phyloP scores from a whole-genome alignment of 1,284 basidiomycete species.

The Cryptococcus jaspeensis region DNA sequence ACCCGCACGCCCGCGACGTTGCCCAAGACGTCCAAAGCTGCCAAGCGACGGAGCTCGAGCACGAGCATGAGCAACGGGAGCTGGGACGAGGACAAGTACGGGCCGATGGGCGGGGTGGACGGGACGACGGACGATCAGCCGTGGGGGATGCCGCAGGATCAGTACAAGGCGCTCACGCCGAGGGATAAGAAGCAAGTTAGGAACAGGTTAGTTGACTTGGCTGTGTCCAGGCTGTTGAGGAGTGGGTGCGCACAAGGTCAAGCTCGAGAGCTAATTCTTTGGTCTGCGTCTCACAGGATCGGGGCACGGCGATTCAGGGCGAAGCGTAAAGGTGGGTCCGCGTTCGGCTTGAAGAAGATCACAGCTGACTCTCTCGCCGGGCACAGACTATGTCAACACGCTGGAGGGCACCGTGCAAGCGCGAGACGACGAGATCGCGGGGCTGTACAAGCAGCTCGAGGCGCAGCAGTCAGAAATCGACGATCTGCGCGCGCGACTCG shows the following conservation, averaged over 20 bases:
- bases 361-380: neutral
- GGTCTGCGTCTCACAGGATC: slow-evolving; percentile 19
- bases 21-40: slow-evolving; percentile 1
- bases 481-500: slow-evolving; percentile 30
- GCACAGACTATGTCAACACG: slow-evolving; percentile 28
- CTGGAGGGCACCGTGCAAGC: slow-evolving; percentile 19
- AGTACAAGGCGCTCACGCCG: slow-evolving; percentile 43
- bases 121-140: slow-evolving; percentile 29
- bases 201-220: slow-evolving; percentile 27
- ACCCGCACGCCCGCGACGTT: slow-evolving; percentile 10
- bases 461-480: slow-evolving; percentile 33
- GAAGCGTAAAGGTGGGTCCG: slow-evolving; percentile 44
- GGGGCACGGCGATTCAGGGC: slow-evolving; percentile 45
- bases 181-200: slow-evolving; percentile 48
- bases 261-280: neutral
- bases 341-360: neutral
- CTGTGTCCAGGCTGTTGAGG: neutral
- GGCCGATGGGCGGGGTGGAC: neutral
- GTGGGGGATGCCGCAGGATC: slow-evolving; percentile 48
- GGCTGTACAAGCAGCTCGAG: slow-evolving; percentile 24
- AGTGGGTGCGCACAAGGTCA: no score
- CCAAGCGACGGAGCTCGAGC: slow-evolving; percentile 17
- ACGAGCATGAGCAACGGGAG: slow-evolving; percentile 11
- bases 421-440: slow-evolving; percentile 25
- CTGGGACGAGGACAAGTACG: slow-evolving; percentile 14